Evolutionary conservation across 2,329 filamentous ascomycete genomes (phyloP), one percentile per base, ranked within the genome.

Genomic region (Xylaria arbuscula): DNA sequence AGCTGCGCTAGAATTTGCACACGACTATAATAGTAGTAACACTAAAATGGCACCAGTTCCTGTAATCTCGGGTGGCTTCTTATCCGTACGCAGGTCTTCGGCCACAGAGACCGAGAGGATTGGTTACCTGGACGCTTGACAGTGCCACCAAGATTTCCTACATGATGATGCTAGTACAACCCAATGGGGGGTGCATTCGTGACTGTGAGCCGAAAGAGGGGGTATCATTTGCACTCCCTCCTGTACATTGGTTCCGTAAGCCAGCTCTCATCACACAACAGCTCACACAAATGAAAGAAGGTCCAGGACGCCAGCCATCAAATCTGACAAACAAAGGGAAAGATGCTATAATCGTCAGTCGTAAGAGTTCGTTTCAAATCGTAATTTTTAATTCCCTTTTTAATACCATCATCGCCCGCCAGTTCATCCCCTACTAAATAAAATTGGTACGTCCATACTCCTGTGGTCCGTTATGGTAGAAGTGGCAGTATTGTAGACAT

Each of bases 361-460:
- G 51, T 70, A 65, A 65, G 45, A 70, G 54, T 56, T 74, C 73
- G 70, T 73, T 73, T 64, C 61, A 73, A 70, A 64, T 73, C 73
- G 66, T 75, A 69, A 70, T 17, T 67, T 57, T 58, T 32, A 34
- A 51, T 68, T 47, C 38, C 62, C 58, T 63, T 64, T 63, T 57
- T 55, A 42, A 53, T 58, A 9, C 62, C 45, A 58, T 62, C 58
- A 54, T 65, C 54, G 50, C 22, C 60, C 61, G 59, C 58, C 40
- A 64, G 40, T 51, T 76, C 74, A 75, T 55, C 48, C 64, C 59
- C 74, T 72, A 76, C 84, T 88, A 66, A 90, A 88, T 78, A 90
- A 86, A 75, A 90, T 79, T 69, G 88, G 88, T 69, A 90, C 88
- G 73, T 88, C 87, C 75, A 87, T 78, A 62, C 81, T 83, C 68